Evolutionary conservation across 2,329 filamentous ascomycete genomes (phyloP).

Genomic region (Chaetomiaceae sp.): DNA sequence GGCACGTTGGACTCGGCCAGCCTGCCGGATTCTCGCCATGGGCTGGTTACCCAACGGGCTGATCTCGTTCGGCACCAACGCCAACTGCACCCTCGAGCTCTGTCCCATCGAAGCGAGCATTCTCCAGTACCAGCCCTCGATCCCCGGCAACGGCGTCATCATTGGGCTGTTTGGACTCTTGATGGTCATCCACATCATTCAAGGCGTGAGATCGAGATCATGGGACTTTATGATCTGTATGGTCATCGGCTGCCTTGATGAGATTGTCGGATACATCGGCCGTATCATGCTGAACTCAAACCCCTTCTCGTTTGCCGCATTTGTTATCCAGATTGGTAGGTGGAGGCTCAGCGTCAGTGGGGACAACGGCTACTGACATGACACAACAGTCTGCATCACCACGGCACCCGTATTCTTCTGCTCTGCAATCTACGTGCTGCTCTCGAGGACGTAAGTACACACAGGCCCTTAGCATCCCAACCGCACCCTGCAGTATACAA

Average conservation of each 20-base stretch:
- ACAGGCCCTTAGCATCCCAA: neutral
- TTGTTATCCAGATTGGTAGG: slow-evolving; percentile 1
- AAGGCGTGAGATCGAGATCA: neutral
- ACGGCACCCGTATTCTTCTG: slow-evolving; percentile 52
- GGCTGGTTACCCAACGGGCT: slow-evolving; percentile 31
- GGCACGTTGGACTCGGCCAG: no score
- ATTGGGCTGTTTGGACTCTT: neutral
- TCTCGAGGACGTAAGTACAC: slow-evolving; percentile 40
- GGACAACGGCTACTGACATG: neutral
- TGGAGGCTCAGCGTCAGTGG: no score
- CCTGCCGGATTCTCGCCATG: neutral
- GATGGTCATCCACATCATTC: neutral
- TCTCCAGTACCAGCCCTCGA: neutral
- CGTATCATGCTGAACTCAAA: slow-evolving; percentile 29
- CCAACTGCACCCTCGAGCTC: neutral
- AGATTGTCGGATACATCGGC: slow-evolving; percentile 45
- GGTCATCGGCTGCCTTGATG: slow-evolving; percentile 18
- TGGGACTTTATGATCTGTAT: neutral
- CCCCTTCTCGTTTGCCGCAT: neutral
- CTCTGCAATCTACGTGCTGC: slow-evolving; percentile 50
- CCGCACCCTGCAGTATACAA: no score
- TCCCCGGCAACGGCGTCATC: neutral
- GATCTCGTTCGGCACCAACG: neutral
- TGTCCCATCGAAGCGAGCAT: neutral
- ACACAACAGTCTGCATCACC: slow-evolving; percentile 34